A percentile compares a stretch with the other conserved stretches of the same genome.
Evolutionary conservation across 768 basidiomycete genomes (phyloP).

Genomic region (Termitomyces sp.): DNA sequence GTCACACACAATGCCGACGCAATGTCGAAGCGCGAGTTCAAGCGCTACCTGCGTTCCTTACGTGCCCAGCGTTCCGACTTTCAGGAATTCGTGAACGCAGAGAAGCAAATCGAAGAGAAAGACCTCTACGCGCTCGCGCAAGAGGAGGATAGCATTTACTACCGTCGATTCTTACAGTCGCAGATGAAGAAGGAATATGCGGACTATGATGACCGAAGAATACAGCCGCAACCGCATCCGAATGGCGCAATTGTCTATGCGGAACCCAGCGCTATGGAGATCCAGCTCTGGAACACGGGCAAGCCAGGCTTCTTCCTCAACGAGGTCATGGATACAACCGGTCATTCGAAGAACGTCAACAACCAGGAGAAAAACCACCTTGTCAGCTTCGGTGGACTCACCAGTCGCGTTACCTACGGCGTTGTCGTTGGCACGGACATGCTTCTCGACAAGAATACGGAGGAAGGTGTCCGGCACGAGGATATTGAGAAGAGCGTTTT

Average conservation of each 20-base stretch:
- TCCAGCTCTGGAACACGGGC: slow-evolving; percentile 43
- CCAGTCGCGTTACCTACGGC: slow-evolving; percentile 18
- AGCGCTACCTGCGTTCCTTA: slow-evolving; percentile 54
- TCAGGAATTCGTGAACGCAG: slow-evolving; percentile 35
- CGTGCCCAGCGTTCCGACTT: slow-evolving; percentile 57
- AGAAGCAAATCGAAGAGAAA: slow-evolving; percentile 11
- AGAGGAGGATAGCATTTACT: slow-evolving; percentile 14
- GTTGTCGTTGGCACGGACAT: slow-evolving; percentile 11
- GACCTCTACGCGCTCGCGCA: slow-evolving; percentile 23
- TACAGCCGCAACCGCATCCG: slow-evolving; percentile 65
- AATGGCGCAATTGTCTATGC: slow-evolving; percentile 62
- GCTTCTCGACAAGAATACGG: slow-evolving; percentile 23
- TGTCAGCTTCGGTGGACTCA: slow-evolving; percentile 44
- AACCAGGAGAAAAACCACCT: slow-evolving; percentile 14
- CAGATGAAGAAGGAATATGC: slow-evolving; percentile 20
- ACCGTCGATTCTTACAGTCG: slow-evolving; percentile 37
- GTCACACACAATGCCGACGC: slow-evolving; percentile 51
- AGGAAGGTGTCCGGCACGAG: slow-evolving; percentile 24
- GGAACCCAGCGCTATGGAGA: slow-evolving; percentile 49
- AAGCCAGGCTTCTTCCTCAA: slow-evolving; percentile 60
- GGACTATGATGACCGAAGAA: slow-evolving; percentile 24
- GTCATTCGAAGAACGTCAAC: too few relatives aligned
- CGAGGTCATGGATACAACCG: too few relatives aligned
- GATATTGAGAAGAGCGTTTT: slow-evolving; percentile 16
- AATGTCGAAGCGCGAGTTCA: slow-evolving; percentile 60